phyloP scores from a whole-genome alignment of 495 filamentous ascomycete genomes.

The Trichoderma gamsii region DNA sequence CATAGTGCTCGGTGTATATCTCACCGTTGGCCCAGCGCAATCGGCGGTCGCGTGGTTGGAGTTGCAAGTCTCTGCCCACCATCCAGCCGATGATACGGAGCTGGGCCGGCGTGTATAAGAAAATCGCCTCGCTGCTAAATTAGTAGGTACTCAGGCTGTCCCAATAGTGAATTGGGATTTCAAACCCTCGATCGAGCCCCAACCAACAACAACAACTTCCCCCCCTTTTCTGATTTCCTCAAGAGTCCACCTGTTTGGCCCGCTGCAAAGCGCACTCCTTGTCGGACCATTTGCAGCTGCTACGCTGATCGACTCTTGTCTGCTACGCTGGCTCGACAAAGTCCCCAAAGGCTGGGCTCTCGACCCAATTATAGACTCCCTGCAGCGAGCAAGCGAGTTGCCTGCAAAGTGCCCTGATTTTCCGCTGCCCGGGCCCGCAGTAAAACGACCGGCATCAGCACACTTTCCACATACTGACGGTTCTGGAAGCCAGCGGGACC shows the following conservation, averaged over 20 bases:
- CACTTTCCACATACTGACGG: neutral
- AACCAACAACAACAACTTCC: no score
- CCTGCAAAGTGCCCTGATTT: neutral
- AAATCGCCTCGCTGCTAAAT: no score
- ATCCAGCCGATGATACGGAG: no score
- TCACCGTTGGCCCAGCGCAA: neutral
- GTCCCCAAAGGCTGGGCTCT: neutral
- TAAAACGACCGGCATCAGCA: neutral
- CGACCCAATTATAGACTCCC: neutral
- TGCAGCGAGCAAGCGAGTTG: neutral
- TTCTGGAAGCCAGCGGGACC: neutral
- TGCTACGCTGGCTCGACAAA: slow-evolving; percentile 3
- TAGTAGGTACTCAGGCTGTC: no score
- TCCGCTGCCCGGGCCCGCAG: neutral
- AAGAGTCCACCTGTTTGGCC: neutral
- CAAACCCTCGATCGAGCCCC: no score
- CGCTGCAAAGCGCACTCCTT: slow-evolving; percentile 1
- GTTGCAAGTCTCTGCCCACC: no score
- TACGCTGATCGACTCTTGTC: neutral
- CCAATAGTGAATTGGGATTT: no score
- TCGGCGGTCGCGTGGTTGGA: no score
- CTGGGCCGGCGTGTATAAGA: no score
- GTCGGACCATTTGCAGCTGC: neutral
- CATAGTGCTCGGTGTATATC: neutral
- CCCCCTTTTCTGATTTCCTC: neutral